Conservation (phyloP, 2,329 filamentous ascomycete genomes). For the Mycosphaerella sp. region DNA sequence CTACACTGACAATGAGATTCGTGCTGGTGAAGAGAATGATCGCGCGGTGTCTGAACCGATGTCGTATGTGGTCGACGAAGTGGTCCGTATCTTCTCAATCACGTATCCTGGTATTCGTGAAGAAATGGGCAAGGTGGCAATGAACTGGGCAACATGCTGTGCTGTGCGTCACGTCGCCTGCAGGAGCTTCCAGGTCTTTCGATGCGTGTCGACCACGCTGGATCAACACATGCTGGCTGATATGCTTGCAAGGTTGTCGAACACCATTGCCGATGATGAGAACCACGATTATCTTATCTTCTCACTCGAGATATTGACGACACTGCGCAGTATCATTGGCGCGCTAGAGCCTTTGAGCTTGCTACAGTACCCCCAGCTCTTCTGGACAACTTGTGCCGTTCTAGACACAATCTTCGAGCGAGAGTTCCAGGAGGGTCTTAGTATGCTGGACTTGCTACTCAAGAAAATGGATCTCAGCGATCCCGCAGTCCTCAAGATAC, state of each 20-base stretch:
- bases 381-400: conserved; percentile 97
- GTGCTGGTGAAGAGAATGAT: conserved; percentile 55
- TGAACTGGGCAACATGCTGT: conserved; percentile 96
- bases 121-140: conserved; percentile 80
- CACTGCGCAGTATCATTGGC: conserved; percentile 81
- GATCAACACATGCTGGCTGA: conserved; percentile 94
- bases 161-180: conserved; percentile 92
- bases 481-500: conserved; percentile 58
- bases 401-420: conserved; percentile 94
- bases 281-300: conserved; percentile 85
- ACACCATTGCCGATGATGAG: conserved; percentile 94
- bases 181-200: conserved; percentile 93
- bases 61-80: conserved; percentile 73
- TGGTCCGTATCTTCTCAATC: conserved; percentile 78
- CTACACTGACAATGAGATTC: conserved; percentile 88
- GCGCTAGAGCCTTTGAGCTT: conserved; percentile 75
- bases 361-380: conserved; percentile 85
- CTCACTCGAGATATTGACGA: conserved; percentile 95
- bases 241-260: conserved; percentile 90
- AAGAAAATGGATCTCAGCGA: conserved; percentile 76
- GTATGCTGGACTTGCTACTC: conserved; percentile 83
- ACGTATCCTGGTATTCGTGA: conserved; percentile 82
- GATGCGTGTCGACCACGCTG: conserved; percentile 82
- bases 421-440: conserved; percentile 84
- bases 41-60: conserved; percentile 79